Base-by-base conservation (phyloP, 106 monocot genomes). In the Dioscorea dumetorum region DNA sequence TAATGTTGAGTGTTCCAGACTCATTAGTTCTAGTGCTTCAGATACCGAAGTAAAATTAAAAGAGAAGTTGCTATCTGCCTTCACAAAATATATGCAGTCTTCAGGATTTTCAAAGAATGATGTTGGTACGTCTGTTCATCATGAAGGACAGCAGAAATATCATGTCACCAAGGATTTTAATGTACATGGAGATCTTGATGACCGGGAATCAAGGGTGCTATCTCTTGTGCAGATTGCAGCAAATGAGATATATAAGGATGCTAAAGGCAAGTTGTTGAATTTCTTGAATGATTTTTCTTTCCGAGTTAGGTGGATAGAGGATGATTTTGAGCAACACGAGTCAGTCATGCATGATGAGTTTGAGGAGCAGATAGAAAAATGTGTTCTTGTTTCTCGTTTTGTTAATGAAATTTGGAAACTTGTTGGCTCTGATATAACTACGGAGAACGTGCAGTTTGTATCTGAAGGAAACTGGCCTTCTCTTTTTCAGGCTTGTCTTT, bases 351-450 rank as follows among this genome's bases (percentile, higher is more conserved):
- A 74, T 58, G 50, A 11, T 56, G 76, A 80, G 61, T 83, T 93
- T 73, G 86, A 90, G 73, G 90, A 93, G 62, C 99, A 90, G 60
- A 82, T 93, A 74, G 99, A 92, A 53, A 99, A 83, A 70, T 99
- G 84, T 76, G 79, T 68, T 22, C 76, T 99, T 50, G 41, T 92
- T 60, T 66, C 80, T 18, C 82, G 72, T 1, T 75, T 89, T 83
- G 67, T 82, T 20, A 63, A 72, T 75, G 91, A 97, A 77, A 65
- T 92, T 64, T 69, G 82, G 58, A 72, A 82, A 35, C 48, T 80
- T 57, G 49, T 90, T 63, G 79, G 74, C 51, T 67, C 72, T 49
- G 68, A 72, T 32, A 58, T 21, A 62, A 33, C n/a, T 73, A 24
- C 61, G 49, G 62, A 72, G 64, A 72, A 80, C 73, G 49, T 12